Evolutionary conservation across 768 basidiomycete genomes (phyloP).

Genomic region (Coprinopsis cinerea): DNA sequence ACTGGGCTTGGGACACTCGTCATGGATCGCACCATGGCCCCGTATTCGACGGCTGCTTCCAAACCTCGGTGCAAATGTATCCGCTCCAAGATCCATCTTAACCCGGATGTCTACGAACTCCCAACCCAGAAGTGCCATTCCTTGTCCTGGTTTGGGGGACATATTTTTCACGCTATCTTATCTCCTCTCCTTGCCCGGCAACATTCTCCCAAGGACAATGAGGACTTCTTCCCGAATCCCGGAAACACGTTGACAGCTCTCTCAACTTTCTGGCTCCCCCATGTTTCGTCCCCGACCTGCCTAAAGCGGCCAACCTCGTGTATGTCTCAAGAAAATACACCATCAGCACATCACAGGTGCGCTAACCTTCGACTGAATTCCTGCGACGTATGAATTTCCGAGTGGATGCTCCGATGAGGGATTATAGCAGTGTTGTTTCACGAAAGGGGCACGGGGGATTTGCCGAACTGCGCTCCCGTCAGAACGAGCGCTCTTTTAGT

Average conservation of each 20-base stretch:
- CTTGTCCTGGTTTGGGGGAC: not conserved
- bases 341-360: slow-evolving; percentile 24
- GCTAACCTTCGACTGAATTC: slow-evolving; percentile 23
- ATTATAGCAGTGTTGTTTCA: slow-evolving; percentile 13
- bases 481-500: slow-evolving; percentile 19
- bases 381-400: slow-evolving; percentile 16
- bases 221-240: slow-evolving; percentile 66
- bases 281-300: slow-evolving; percentile 47
- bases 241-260: slow-evolving; percentile 57
- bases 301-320: slow-evolving; percentile 45
- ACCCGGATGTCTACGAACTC: not conserved
- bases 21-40: not conserved
- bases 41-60: not conserved
- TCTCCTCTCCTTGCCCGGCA: slow-evolving; percentile 50
- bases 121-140: too few relatives aligned
- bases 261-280: slow-evolving; percentile 40
- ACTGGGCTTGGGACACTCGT: not conserved
- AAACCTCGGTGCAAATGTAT: too few relatives aligned
- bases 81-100: not conserved
- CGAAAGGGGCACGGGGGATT: slow-evolving; percentile 22
- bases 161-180: slow-evolving; percentile 33
- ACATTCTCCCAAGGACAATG: slow-evolving; percentile 50
- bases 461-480: slow-evolving; percentile 21
- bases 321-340: slow-evolving; percentile 18
- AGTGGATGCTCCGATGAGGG: slow-evolving; percentile 18